A percentile compares a stretch with the other conserved stretches of the same genome.
These are phyloP conservation scores for Trebouxia sp. DNA, from an alignment of 139 green algal genomes.

Conservation along the genomic window DNA sequence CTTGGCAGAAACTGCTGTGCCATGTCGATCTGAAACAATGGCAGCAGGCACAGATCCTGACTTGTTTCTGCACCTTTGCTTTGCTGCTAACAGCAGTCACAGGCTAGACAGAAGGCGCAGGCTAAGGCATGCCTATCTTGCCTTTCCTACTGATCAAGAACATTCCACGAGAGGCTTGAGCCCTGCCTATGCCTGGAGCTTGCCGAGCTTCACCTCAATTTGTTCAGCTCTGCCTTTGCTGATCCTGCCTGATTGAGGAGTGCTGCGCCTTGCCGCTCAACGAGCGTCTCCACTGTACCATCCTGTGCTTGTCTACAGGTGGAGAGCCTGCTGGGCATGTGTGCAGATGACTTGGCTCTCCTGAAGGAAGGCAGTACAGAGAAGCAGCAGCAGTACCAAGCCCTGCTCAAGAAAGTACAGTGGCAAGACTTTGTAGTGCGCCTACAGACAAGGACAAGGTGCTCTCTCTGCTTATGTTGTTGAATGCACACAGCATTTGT, in stretches of 20 bases:
- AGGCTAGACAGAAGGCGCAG: too few relatives aligned
- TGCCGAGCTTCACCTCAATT: background rate
- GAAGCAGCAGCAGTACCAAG: slow-evolving; percentile 19
- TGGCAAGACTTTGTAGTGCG: slow-evolving; percentile 37
- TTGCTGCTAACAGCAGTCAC: too few relatives aligned
- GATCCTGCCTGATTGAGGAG: too few relatives aligned
- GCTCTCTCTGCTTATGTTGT: background rate
- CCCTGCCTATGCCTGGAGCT: background rate
- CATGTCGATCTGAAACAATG: too few relatives aligned
- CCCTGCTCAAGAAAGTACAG: slow-evolving; percentile 28
- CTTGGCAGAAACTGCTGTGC: too few relatives aligned
- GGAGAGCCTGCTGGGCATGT: slow-evolving; percentile 50
- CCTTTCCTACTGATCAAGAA: too few relatives aligned
- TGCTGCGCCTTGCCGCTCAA: too few relatives aligned
- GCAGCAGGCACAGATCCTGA: too few relatives aligned
- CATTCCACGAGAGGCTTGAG: too few relatives aligned
- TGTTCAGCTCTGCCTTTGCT: background rate
- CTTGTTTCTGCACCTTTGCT: too few relatives aligned
- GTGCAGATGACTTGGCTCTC: slow-evolving; percentile 58
- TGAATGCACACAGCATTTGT: background rate
- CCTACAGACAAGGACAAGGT: slow-evolving; percentile 33
- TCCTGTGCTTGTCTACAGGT: slow-evolving; percentile 38
- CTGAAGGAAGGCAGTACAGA: slow-evolving; percentile 37
- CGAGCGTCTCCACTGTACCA: background rate
- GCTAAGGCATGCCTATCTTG: too few relatives aligned